phyloP scores from a whole-genome alignment of 768 basidiomycete species.

The Ramaria rubella region DNA sequence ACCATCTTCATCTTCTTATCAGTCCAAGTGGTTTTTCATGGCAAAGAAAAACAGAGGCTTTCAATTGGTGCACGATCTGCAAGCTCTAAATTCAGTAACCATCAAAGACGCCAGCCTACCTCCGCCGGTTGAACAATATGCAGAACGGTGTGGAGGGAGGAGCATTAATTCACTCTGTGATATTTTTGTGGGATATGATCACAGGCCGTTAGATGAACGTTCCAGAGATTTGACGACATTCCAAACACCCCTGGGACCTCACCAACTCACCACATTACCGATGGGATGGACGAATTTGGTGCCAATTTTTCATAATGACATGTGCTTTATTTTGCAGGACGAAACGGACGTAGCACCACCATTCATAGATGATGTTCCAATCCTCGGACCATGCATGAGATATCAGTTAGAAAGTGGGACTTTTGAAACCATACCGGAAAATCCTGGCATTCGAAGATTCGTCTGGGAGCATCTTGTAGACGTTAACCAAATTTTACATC shows the following conservation, averaged over 20 bases:
- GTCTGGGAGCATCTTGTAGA: slow-evolving; percentile 11
- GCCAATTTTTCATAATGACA: slow-evolving; percentile 10
- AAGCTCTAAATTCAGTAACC: slow-evolving; percentile 17
- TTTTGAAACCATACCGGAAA: slow-evolving; percentile 4
- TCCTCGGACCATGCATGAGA: slow-evolving; percentile 19
- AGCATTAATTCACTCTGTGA: slow-evolving; percentile 15
- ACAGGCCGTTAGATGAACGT: slow-evolving; percentile 10
- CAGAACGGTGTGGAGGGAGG: slow-evolving; percentile 16
- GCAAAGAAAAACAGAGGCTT: slow-evolving; percentile 19
- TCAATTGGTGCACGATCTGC: slow-evolving; percentile 16
- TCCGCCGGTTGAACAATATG: slow-evolving; percentile 14
- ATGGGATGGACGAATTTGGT: slow-evolving; percentile 29
- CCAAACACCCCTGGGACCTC: slow-evolving; percentile 28
- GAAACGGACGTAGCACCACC: slow-evolving; percentile 20
- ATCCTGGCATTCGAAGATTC: slow-evolving; percentile 12
- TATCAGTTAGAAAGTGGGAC: slow-evolving; percentile 25
- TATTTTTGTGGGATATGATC: slow-evolving; percentile 18
- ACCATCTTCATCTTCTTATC: slow-evolving; percentile 18
- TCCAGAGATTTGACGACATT: slow-evolving; percentile 18
- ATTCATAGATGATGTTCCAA: slow-evolving; percentile 14
- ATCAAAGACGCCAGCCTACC: slow-evolving; percentile 16
- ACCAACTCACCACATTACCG: slow-evolving; percentile 27
- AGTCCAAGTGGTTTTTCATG: slow-evolving; percentile 21
- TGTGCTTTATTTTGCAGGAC: slow-evolving; percentile 16
- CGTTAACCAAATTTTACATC: slow-evolving; percentile 5